Conservation (phyloP, 208 protist genomes). For the Porcisia hertigi region DNA sequence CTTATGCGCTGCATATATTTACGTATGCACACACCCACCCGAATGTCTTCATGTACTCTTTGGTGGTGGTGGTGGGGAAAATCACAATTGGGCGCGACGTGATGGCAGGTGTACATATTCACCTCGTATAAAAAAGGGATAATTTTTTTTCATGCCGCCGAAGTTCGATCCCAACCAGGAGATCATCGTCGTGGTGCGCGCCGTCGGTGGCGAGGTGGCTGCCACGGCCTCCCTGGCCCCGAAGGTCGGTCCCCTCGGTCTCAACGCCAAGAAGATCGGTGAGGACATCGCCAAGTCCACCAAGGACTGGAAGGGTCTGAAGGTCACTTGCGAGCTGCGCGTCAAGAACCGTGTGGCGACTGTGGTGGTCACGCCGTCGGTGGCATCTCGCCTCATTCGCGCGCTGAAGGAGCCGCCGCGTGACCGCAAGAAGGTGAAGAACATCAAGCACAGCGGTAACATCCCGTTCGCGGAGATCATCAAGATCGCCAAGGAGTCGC, state of each 20-base stretch:
- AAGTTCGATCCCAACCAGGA: constrained; percentile 98
- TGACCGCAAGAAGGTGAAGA: constrained; percentile 99
- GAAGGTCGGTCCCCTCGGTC: constrained; percentile 99
- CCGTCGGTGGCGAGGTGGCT: constrained; percentile 98
- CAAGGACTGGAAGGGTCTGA: constrained; percentile 99
- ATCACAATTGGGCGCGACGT: background rate
- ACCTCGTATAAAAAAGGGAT: constrained; percentile 42
- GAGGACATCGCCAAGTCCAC: constrained; percentile 99
- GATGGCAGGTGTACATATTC: constrained; percentile 5
- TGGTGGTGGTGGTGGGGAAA: background rate
- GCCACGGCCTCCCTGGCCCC: constrained; percentile 97
- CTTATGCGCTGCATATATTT: constrained; percentile 9
- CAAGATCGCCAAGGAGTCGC: constrained; percentile 96
- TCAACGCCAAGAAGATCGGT: constrained; percentile 99
- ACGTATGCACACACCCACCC: background rate
- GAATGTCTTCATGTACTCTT: background rate
- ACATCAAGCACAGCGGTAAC: constrained; percentile 99
- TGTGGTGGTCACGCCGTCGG: constrained; percentile 96
- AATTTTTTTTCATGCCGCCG: constrained; percentile 93
- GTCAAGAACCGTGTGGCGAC: constrained; percentile 99
- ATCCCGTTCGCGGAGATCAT: constrained; percentile 97
- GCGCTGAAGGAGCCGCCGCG: constrained; percentile 99
- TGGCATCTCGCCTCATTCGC: constrained; percentile 97
- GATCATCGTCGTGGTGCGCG: constrained; percentile 96
- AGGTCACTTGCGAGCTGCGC: constrained; percentile 97